Percentiles rank a stretch among this genome's conserved stretches.
Conservation (phyloP, 139 green algal species). For the Chlamydomonas sp. region DNA sequence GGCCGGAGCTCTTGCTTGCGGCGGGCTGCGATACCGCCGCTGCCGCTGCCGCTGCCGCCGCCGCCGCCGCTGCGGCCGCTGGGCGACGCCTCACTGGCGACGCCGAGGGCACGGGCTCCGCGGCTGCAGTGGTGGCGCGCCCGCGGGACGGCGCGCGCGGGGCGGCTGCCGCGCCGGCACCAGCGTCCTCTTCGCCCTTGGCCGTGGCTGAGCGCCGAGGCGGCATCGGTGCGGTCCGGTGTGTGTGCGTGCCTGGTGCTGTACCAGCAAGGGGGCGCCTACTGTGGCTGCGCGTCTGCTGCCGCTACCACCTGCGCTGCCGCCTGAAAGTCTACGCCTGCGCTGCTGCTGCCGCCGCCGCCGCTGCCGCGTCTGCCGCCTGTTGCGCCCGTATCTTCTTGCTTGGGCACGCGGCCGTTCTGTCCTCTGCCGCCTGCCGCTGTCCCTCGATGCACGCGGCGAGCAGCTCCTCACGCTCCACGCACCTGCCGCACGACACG, state of each 20-base stretch:
- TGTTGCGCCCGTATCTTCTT: slow-evolving; percentile 4
- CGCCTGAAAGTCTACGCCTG: not conserved
- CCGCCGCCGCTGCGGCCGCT: too few relatives aligned
- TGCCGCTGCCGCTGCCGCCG: too few relatives aligned
- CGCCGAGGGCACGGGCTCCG: too few relatives aligned
- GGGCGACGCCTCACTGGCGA: too few relatives aligned
- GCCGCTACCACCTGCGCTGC: not conserved
- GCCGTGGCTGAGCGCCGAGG: too few relatives aligned
- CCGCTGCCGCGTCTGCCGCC: not conserved
- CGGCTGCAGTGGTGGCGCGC: too few relatives aligned
- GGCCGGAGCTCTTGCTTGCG: too few relatives aligned
- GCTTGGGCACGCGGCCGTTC: slow-evolving; percentile 20
- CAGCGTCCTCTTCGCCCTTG: too few relatives aligned
- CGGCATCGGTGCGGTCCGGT: not conserved
- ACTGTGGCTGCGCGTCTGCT: not conserved
- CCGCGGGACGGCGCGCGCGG: too few relatives aligned
- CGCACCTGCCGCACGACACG: not conserved
- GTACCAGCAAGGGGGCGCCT: not conserved
- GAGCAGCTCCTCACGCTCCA: slow-evolving; percentile 24
- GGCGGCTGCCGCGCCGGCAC: too few relatives aligned
- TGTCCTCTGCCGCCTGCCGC: slow-evolving; percentile 15
- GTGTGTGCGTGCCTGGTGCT: not conserved
- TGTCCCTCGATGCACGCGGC: slow-evolving; percentile 39
- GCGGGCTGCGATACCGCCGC: too few relatives aligned
- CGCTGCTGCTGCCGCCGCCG: not conserved